A percentile compares a stretch with the other conserved stretches of the same genome.
phyloP scores from a whole-genome alignment of 352 stramenopile genomes.

The Pythium oligandrum region DNA sequence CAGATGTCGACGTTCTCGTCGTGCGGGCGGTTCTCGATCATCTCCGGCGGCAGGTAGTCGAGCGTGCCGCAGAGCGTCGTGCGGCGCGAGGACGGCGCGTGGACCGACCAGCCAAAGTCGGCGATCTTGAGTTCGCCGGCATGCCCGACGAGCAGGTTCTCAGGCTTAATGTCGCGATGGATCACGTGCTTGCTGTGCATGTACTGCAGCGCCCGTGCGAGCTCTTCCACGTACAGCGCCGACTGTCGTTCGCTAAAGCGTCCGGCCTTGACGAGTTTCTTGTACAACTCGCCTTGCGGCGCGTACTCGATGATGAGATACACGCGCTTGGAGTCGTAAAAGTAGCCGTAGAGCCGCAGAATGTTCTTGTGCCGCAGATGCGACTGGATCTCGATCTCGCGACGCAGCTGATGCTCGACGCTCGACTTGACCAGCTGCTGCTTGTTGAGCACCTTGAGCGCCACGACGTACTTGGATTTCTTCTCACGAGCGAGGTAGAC shows the following conservation, averaged over 20 bases:
- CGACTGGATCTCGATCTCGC: constrained; percentile 99
- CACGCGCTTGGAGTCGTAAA: constrained; percentile 97
- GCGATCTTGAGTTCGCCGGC: constrained; percentile 98
- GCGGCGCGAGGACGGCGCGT: constrained; percentile 94
- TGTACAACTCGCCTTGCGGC: constrained; percentile 98
- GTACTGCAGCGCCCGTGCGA: constrained; percentile 93
- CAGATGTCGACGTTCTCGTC: constrained; percentile 97
- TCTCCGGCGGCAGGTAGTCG: constrained; percentile 99
- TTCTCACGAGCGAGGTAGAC: constrained; percentile 99
- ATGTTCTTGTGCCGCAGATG: constrained; percentile 97
- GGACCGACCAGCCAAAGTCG: constrained; percentile 99
- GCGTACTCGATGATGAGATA: constrained; percentile 99
- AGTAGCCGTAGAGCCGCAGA: constrained; percentile 97
- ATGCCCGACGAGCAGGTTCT: constrained; percentile 97
- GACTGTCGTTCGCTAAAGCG: constrained; percentile 92
- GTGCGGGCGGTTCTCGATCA: constrained; percentile 98
- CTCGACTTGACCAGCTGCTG: constrained; percentile 95
- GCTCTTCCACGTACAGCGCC: constrained; percentile 94
- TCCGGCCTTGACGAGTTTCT: constrained; percentile 90
- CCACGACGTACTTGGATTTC: constrained; percentile 98
- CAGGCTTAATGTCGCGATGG: constrained; percentile 99
- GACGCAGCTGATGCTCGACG: constrained; percentile 97
- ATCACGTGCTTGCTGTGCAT: constrained; percentile 99
- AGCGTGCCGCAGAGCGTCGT: constrained; percentile 99
- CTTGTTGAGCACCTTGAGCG: constrained; percentile 99